A percentile compares a stretch with the other conserved stretches of the same genome.
These are phyloP conservation scores for Thymus quinquecostatus DNA, from an alignment of 257 asterid species.

Conservation along the genomic window DNA sequence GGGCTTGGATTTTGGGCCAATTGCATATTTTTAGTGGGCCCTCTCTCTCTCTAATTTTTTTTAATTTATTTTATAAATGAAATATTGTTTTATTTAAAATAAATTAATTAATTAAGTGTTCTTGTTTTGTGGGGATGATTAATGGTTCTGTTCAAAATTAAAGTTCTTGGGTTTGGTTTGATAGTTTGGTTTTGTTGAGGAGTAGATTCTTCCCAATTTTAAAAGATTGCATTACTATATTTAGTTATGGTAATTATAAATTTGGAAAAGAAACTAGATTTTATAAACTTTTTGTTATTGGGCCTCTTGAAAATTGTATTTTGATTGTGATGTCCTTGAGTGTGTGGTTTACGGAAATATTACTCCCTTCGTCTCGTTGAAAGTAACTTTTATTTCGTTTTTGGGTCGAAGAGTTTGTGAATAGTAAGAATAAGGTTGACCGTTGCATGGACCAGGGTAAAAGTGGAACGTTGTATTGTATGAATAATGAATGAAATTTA, in stretches of 20 bases:
- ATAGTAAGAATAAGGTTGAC: neutral
- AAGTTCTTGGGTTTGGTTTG: conserved; percentile 37
- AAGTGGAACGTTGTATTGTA: neutral
- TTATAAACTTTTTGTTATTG: too few relatives aligned
- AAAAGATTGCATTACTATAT: neutral
- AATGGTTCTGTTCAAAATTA: conserved; percentile 24
- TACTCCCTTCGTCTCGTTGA: too few relatives aligned
- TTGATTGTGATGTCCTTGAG: too few relatives aligned
- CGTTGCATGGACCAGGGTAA: neutral
- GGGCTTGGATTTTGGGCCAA: conserved; percentile 11
- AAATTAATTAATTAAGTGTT: neutral
- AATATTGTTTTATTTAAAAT: neutral
- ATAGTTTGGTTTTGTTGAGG: conserved; percentile 29
- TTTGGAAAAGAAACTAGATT: neutral
- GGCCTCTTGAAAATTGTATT: too few relatives aligned
- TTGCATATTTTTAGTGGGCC: neutral
- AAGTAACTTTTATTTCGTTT: too few relatives aligned
- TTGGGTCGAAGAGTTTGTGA: neutral
- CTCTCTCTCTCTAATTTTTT: neutral
- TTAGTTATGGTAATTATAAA: neutral
- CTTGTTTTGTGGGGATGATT: conserved; percentile 3
- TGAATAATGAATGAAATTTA: too few relatives aligned
- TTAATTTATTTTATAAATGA: too few relatives aligned
- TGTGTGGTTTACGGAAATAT: too few relatives aligned
- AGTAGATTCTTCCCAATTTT: neutral